Evolutionary conservation across 2,329 filamentous ascomycete species (phyloP).

Genomic region (Exutisphaerella laricina): DNA sequence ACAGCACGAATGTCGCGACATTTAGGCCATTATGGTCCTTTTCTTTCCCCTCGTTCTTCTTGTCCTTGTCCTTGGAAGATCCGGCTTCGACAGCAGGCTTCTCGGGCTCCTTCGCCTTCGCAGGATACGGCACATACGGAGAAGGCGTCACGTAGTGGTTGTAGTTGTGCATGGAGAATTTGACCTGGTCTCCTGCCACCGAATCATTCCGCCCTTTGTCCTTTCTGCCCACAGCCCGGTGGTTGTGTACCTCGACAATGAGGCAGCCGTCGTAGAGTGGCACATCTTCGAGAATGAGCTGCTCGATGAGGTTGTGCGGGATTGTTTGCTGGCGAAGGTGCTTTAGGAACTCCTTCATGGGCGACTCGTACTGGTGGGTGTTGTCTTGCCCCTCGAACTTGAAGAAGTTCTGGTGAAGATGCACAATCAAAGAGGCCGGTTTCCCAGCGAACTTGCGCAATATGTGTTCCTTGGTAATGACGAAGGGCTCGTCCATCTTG

Average conservation of each 20-base stretch:
- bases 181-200: conserved; percentile 53
- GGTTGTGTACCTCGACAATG: conserved; percentile 90
- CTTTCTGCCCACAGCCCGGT: conserved; percentile 59
- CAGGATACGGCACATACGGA: conserved; percentile 68
- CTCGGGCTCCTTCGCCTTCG: conserved; percentile 33
- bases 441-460: conserved; percentile 70
- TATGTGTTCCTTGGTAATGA: conserved; percentile 69
- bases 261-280: conserved; percentile 89
- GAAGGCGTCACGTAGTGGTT: conserved; percentile 88
- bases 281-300: conserved; percentile 65
- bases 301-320: conserved; percentile 81
- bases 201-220: conserved; percentile 39
- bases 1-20: conserved; percentile 73
- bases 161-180: conserved; percentile 88
- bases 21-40: conserved; percentile 45
- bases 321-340: conserved; percentile 72
- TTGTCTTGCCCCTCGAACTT: conserved; percentile 91
- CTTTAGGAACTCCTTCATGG: conserved; percentile 72
- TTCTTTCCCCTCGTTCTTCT: conserved; percentile 23
- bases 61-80: conserved; percentile 41
- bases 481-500: conserved; percentile 38
- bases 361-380: conserved; percentile 85
- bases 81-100: conserved; percentile 34
- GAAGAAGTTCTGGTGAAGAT: conserved; percentile 80
- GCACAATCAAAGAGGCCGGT: conserved; percentile 77